Evolutionary conservation across 257 asterid genomes (phyloP).

Genomic region (Nemophila menziesii): DNA sequence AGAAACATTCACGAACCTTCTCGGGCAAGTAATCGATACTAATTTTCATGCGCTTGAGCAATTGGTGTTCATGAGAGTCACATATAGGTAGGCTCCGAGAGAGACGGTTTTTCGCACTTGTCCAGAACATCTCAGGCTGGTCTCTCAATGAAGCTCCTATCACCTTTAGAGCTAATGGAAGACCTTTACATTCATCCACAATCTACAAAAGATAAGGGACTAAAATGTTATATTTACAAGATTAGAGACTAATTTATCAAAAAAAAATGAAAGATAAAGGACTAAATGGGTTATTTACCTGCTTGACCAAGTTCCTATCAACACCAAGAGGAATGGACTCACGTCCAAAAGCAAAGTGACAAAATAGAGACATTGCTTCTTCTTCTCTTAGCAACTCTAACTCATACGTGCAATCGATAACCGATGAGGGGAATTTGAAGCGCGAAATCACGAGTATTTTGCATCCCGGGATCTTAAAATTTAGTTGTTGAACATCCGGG

Average conservation of each 20-base stretch:
- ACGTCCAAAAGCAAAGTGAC: conserved; percentile 73
- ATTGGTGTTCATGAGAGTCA: conserved; percentile 71
- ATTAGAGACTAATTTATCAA: not conserved
- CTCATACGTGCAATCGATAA: conserved; percentile 48
- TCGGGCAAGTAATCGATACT: conserved; percentile 62
- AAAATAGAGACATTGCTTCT: conserved; percentile 65
- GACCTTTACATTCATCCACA: conserved; percentile 78
- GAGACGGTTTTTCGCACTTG: conserved; percentile 58
- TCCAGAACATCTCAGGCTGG: conserved; percentile 76
- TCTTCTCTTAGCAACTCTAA: conserved; percentile 60
- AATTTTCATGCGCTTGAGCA: conserved; percentile 71
- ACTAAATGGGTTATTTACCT: conserved; percentile 30
- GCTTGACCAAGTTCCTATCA: conserved; percentile 45
- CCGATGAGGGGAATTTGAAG: conserved; percentile 46
- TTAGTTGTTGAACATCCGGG: conserved; percentile 52
- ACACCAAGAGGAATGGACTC: conserved; percentile 40
- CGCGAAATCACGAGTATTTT: conserved; percentile 73
- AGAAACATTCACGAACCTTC: conserved; percentile 68
- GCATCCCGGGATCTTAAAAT: conserved; percentile 55
- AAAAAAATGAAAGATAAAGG: not conserved
- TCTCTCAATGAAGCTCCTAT: conserved; percentile 74
- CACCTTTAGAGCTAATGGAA: conserved; percentile 87
- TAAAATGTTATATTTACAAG: not conserved
- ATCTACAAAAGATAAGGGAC: conserved; percentile 42
- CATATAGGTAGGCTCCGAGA: conserved; percentile 59